These are phyloP conservation scores for Linum usitatissimum DNA, from an alignment of 345 rosid species.

Conservation along the genomic window DNA sequence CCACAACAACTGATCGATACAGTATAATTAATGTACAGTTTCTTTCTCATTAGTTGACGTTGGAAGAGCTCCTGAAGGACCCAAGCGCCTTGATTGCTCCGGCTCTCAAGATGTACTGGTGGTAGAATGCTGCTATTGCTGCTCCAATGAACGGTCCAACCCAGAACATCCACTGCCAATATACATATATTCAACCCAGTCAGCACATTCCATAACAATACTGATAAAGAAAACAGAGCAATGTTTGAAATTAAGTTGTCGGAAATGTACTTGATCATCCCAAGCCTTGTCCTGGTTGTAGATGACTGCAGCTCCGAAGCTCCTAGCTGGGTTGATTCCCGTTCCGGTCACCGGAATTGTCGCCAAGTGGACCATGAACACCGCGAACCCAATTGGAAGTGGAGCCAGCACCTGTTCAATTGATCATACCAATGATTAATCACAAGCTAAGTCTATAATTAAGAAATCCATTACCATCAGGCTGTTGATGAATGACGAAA, in stretches of 20 bases:
- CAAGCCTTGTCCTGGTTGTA: slow-evolving; percentile 29
- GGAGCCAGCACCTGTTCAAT: slow-evolving; percentile 30
- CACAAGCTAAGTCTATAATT: no score
- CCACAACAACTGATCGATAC: not conserved
- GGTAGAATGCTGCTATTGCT: slow-evolving; percentile 31
- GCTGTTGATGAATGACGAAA: not conserved
- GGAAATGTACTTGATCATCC: slow-evolving; percentile 31
- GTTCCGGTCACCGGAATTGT: slow-evolving; percentile 39
- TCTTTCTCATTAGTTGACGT: not conserved
- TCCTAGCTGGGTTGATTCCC: slow-evolving; percentile 38
- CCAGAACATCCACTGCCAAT: slow-evolving; percentile 42
- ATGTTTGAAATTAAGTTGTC: not conserved
- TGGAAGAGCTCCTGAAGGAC: slow-evolving; percentile 30
- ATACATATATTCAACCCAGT: not conserved
- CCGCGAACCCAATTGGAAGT: slow-evolving; percentile 38
- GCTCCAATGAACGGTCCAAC: slow-evolving; percentile 41
- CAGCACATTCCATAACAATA: not conserved
- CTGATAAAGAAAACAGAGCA: not conserved
- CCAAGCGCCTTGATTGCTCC: slow-evolving; percentile 30
- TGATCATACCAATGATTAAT: not conserved
- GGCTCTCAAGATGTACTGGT: slow-evolving; percentile 31
- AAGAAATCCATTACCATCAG: not conserved
- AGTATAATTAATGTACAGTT: not conserved
- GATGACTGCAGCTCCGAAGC: slow-evolving; percentile 36
- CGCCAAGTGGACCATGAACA: slow-evolving; percentile 40